Evolutionary conservation across 148 eudicot species (phyloP), one percentile per base, ranked within the genome.

Genomic region (Linanthus parryae): DNA sequence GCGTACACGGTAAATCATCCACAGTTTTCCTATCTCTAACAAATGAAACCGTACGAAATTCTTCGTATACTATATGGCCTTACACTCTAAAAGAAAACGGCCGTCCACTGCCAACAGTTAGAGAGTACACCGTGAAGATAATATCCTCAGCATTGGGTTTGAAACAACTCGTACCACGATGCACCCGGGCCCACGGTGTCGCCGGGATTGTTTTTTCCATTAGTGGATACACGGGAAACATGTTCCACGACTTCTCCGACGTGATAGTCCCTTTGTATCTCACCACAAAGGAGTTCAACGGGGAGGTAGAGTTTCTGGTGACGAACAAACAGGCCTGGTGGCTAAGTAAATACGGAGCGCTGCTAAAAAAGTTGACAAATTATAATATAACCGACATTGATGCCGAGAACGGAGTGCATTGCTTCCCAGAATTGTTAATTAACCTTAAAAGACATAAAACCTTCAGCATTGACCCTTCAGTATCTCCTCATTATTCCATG

Each of bases 221-320:
- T 0, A 67, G 74, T 12, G 87, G 84, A 8, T 80, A 57, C 41
- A 7, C 54, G 0, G 81, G 77, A 10, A 84, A 80, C 61, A 54
- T 44, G 25, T 84, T 72, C 53, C 92, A 84, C 42, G 92, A 64
- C 29, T 77, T 77, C 61, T 48, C 62, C 1, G 87, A 84, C 23
- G 31, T 75, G 2, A 5, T 77, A 21, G 54, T 84, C 35, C 87
- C 87, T 1, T 51, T 80, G 11, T 84, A 66, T 43, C 25, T 61
- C 11, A 77, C 86, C 0, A 46, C 83, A 0, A 44, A 54, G 7
- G 38, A 56, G 7, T 77, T 76, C 58, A 44, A 72, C 11, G 49
- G 81, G 1, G 39, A 63, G 35, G 86, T 84, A 7, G 50, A 66
- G 40, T 74, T 88, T 25, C 62, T 88, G 2, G 19, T 62, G 3